Percentiles rank a stretch among this genome's conserved stretches.
phyloP scores from a whole-genome alignment of 179 eudicot genomes.

The Spergularia azorica region DNA sequence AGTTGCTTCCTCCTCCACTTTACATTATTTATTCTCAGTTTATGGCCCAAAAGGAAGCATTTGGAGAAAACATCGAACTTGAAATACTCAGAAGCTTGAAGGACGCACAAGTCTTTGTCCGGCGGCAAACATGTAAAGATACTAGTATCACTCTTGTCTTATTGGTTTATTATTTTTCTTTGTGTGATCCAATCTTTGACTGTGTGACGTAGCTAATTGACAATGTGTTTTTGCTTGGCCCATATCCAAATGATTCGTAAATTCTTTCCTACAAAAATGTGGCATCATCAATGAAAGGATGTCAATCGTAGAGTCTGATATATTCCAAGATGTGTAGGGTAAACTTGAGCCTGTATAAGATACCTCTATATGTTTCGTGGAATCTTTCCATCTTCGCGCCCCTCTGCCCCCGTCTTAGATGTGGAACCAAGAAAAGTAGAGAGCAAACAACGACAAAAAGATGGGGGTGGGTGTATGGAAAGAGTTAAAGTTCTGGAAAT shows the following conservation, averaged over 20 bases:
- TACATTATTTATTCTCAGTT: constrained; percentile 87
- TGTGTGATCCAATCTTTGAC: background rate
- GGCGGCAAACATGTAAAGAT: constrained; percentile 73
- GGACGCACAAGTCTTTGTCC: constrained; percentile 86
- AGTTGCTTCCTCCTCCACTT: constrained; percentile 94
- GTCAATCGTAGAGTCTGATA: background rate
- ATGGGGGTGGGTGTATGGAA: background rate
- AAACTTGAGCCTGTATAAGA: background rate
- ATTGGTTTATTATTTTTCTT: background rate
- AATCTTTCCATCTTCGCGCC: background rate
- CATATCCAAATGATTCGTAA: background rate
- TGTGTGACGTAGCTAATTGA: background rate
- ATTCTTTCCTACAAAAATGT: background rate
- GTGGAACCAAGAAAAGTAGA: background rate
- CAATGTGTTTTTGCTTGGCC: background rate
- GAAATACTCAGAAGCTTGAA: constrained; percentile 82
- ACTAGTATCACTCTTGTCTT: constrained; percentile 42
- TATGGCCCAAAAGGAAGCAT: constrained; percentile 93
- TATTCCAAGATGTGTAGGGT: background rate
- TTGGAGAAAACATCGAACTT: constrained; percentile 77
- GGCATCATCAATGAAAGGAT: background rate
- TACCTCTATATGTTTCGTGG: background rate
- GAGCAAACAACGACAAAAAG: background rate
- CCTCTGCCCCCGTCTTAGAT: background rate
- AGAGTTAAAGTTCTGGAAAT: background rate